phyloP scores from a whole-genome alignment of 1,284 basidiomycete species.

The Malassezia sympodialis region DNA sequence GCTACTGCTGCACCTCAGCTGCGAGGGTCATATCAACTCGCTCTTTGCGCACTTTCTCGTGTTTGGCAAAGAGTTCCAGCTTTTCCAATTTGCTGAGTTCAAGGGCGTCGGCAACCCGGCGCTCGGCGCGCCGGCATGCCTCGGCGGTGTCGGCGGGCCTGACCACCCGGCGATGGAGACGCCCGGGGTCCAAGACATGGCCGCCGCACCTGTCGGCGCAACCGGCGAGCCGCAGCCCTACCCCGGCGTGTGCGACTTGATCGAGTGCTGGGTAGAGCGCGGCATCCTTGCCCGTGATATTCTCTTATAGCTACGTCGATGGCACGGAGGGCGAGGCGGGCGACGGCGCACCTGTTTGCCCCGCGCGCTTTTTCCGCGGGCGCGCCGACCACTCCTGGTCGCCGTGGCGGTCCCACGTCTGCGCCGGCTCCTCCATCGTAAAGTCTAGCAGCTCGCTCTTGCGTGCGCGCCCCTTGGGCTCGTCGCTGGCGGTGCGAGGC shows the following conservation, averaged over 20 bases:
- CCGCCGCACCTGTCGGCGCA: background rate
- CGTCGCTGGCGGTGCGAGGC: slow-evolving; percentile 2
- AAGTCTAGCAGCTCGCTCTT: background rate
- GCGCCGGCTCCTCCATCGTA: background rate
- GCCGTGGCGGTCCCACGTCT: slow-evolving; percentile 4
- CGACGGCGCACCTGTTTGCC: background rate
- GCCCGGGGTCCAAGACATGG: background rate
- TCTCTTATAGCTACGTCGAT: slow-evolving; percentile 9
- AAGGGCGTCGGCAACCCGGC: slow-evolving; percentile 51
- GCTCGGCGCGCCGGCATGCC: slow-evolving; percentile 12
- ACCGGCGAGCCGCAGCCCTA: slow-evolving; percentile 22
- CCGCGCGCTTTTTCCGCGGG: slow-evolving; percentile 1
- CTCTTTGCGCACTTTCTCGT: slow-evolving; percentile 82
- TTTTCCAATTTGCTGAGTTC: slow-evolving; percentile 63
- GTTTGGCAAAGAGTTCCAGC: slow-evolving; percentile 70
- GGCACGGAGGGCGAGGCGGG: background rate
- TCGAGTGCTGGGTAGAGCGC: slow-evolving; percentile 81
- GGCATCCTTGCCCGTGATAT: slow-evolving; percentile 56
- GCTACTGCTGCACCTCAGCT: slow-evolving; percentile 79
- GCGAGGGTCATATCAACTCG: slow-evolving; percentile 95
- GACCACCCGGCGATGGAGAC: slow-evolving; percentile 7
- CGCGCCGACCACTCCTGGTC: slow-evolving; percentile 2
- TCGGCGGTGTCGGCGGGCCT: slow-evolving; percentile 16
- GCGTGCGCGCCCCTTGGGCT: background rate
- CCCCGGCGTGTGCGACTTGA: slow-evolving; percentile 66